A percentile compares a stretch with the other conserved stretches of the same genome.
Evolutionary conservation across 2,329 filamentous ascomycete species (phyloP).

Genomic region (Colletotrichum cordylinicola): DNA sequence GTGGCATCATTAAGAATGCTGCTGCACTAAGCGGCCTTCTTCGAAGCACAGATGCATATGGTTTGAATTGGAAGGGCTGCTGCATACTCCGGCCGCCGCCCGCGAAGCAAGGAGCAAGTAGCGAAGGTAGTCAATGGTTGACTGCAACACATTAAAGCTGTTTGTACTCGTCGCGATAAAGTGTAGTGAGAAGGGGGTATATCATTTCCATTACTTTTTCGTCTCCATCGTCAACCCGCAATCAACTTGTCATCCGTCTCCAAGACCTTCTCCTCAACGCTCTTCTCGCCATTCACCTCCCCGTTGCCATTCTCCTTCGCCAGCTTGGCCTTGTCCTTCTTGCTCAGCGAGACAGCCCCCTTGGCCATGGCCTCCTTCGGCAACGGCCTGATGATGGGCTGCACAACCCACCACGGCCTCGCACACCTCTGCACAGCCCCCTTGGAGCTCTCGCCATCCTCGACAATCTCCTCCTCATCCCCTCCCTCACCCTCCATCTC

Average conservation of each 20-base stretch:
- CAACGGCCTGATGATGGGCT: constrained; percentile 84
- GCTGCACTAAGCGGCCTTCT: neutral
- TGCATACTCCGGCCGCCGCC: neutral
- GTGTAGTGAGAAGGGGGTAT: neutral
- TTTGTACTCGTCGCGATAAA: neutral
- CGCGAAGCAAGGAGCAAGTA: neutral
- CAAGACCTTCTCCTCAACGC: constrained; percentile 17
- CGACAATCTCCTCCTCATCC: constrained; percentile 32
- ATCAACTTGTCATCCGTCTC: constrained; percentile 22
- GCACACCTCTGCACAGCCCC: constrained; percentile 76
- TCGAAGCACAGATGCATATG: neutral
- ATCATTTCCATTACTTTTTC: neutral
- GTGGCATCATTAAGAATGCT: neutral
- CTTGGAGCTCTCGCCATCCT: constrained; percentile 63
- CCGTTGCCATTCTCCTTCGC: constrained; percentile 38
- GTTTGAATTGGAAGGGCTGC: neutral
- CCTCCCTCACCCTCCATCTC: constrained; percentile 36
- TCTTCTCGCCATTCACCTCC: constrained; percentile 6
- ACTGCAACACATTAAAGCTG: neutral
- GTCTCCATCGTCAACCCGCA: constrained; percentile 1
- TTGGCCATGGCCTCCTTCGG: constrained; percentile 87
- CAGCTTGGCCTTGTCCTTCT: constrained; percentile 65
- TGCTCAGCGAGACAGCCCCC: constrained; percentile 76
- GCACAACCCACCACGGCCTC: constrained; percentile 88
- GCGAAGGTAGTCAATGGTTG: neutral